Percentiles rank a stretch among this genome's conserved stretches.
Evolutionary conservation across 2,329 filamentous ascomycete genomes (phyloP).

Genomic region (Dichotomopilus funicola): DNA sequence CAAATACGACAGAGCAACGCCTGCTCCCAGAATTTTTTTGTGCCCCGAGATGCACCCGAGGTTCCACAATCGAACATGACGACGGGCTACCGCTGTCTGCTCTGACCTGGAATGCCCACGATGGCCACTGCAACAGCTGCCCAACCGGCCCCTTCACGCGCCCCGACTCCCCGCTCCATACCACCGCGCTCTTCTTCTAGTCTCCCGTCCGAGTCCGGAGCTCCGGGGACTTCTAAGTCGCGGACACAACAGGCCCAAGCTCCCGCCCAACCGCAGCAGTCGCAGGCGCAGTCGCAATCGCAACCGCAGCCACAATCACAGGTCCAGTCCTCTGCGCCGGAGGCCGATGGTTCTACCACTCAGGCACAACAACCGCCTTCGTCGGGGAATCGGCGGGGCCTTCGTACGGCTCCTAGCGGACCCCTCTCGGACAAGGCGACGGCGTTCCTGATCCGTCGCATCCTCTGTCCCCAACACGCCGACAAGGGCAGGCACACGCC

Average conservation of each 20-base stretch:
- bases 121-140: slow-evolving; percentile 19
- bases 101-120: slow-evolving; percentile 6
- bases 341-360: not conserved
- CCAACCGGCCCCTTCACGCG: slow-evolving; percentile 15
- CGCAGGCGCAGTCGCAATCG: not conserved
- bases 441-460: slow-evolving; percentile 70
- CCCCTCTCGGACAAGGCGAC: slow-evolving; percentile 73
- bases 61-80: slow-evolving; percentile 3
- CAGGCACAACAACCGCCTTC: slow-evolving; percentile 3
- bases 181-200: slow-evolving; percentile 20
- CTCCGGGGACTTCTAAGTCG: slow-evolving; percentile 4
- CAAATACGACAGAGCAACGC: slow-evolving; percentile 1
- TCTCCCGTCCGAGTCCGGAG: slow-evolving; percentile 23
- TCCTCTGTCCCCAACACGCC: slow-evolving; percentile 69
- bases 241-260: not conserved
- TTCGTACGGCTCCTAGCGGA: slow-evolving; percentile 30
- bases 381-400: slow-evolving; percentile 9
- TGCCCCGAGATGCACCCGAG: slow-evolving; percentile 3
- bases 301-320: too few relatives aligned
- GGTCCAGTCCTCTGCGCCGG: too few relatives aligned
- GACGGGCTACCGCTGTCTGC: not conserved
- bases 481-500: slow-evolving; percentile 47
- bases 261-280: not conserved
- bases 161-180: slow-evolving; percentile 18
- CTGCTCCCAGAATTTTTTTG: not conserved